These are phyloP conservation scores for Saccharomyces hybrid DNA, from an alignment of 1,139 yeast species.

Conservation along the genomic window DNA sequence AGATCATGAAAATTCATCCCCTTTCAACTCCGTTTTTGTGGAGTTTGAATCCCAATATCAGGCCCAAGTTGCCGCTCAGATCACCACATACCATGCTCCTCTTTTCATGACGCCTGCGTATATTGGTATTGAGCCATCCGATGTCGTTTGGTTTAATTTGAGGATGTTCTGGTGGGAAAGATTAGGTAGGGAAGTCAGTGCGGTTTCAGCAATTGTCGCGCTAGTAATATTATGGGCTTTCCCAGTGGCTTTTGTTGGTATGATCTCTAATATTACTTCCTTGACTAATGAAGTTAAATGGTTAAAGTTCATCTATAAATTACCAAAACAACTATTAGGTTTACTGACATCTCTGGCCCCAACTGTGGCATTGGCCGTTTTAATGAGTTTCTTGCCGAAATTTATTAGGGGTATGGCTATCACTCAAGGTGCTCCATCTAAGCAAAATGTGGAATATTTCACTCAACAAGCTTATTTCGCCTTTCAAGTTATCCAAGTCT, in stretches of 20 bases:
- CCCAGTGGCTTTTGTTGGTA: slow-evolving; percentile 95
- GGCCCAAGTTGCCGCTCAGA: slow-evolving; percentile 84
- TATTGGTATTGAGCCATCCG: slow-evolving; percentile 69
- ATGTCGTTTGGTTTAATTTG: slow-evolving; percentile 80
- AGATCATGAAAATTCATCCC: slow-evolving; percentile 39
- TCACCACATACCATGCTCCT: slow-evolving; percentile 59
- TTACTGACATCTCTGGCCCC: slow-evolving; percentile 82
- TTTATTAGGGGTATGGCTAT: slow-evolving; percentile 61
- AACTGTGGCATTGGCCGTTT: slow-evolving; percentile 66
- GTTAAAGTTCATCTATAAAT: slow-evolving; percentile 58
- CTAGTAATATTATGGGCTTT: slow-evolving; percentile 82
- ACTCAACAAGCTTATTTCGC: slow-evolving; percentile 71
- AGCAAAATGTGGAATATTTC: slow-evolving; percentile 57
- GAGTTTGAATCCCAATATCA: slow-evolving; percentile 83
- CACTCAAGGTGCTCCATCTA: slow-evolving; percentile 57
- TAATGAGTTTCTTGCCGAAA: slow-evolving; percentile 74
- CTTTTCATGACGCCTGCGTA: slow-evolving; percentile 54
- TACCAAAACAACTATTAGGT: slow-evolving; percentile 67
- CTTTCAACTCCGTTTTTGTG: slow-evolving; percentile 64
- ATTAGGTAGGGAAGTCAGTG: slow-evolving; percentile 48
- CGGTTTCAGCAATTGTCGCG: slow-evolving; percentile 51
- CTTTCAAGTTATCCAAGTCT: slow-evolving; percentile 63
- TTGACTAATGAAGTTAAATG: slow-evolving; percentile 62
- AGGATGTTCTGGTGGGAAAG: slow-evolving; percentile 83
- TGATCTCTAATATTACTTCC: slow-evolving; percentile 72